These are phyloP conservation scores for Malassezia psittaci DNA, from an alignment of 1,284 basidiomycete species.

Conservation along the genomic window DNA sequence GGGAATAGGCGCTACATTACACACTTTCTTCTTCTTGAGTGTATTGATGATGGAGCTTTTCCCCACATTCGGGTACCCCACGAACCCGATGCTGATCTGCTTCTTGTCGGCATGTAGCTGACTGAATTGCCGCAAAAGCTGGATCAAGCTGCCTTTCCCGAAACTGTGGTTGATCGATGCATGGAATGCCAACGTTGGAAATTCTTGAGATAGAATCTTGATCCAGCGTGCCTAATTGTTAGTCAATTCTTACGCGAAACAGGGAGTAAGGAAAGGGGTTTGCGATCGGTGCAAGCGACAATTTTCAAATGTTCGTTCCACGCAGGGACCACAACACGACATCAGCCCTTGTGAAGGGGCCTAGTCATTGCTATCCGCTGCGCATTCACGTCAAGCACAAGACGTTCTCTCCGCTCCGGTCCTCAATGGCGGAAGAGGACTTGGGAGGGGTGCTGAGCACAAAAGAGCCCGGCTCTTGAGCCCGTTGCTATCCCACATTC, in stretches of 20 bases:
- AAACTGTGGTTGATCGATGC: slow-evolving; percentile 98
- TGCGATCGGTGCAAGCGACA: too few relatives aligned
- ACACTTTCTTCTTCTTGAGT: slow-evolving; percentile 94
- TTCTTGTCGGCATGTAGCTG: slow-evolving; percentile 97
- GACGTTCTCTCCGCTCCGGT: slow-evolving; percentile 21
- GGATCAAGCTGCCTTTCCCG: slow-evolving; percentile 94
- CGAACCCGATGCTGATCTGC: slow-evolving; percentile 94
- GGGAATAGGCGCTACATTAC: slow-evolving; percentile 89
- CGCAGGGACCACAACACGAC: neutral
- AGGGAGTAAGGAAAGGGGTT: neutral
- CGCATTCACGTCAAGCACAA: slow-evolving; percentile 4
- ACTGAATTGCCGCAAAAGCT: slow-evolving; percentile 90
- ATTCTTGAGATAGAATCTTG: slow-evolving; percentile 83
- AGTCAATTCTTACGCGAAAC: slow-evolving; percentile 36
- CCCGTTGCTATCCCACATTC: slow-evolving; percentile 56
- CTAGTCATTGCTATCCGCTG: neutral
- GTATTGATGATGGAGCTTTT: slow-evolving; percentile 98
- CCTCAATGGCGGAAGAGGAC: slow-evolving; percentile 48
- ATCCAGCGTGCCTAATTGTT: slow-evolving; percentile 76
- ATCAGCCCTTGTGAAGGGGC: neutral
- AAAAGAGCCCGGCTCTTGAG: slow-evolving; percentile 30
- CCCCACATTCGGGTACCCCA: slow-evolving; percentile 97
- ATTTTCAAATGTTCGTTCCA: neutral
- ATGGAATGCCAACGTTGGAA: slow-evolving; percentile 94
- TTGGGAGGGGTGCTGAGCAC: slow-evolving; percentile 30